These are phyloP conservation scores for Micromonas commoda DNA, from an alignment of 139 green algal genomes.

Conservation along the genomic window DNA sequence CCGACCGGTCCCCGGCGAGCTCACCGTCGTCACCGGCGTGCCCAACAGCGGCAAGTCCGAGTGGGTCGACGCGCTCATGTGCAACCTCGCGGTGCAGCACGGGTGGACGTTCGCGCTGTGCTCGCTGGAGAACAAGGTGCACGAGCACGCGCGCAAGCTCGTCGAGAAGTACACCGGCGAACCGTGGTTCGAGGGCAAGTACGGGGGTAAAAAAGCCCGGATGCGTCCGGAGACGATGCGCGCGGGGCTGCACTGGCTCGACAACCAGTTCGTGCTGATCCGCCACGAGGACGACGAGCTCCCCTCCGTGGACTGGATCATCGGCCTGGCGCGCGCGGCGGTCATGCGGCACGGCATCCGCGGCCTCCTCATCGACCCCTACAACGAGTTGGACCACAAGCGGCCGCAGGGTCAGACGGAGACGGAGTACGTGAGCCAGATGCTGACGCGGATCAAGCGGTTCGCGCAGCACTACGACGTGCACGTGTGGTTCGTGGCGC, in stretches of 20 bases:
- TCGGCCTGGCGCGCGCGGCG: conserved; percentile 65
- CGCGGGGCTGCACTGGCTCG: conserved; percentile 65
- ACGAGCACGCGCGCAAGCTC: conserved; percentile 75
- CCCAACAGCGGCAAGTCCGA: conserved; percentile 95
- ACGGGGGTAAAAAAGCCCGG: neutral
- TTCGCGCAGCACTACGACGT: conserved; percentile 74
- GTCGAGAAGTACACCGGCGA: conserved; percentile 76
- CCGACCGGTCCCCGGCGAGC: conserved; percentile 78
- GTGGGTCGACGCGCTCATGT: conserved; percentile 89
- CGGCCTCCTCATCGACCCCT: conserved; percentile 94
- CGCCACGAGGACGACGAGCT: conserved; percentile 68
- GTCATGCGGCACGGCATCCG: conserved; percentile 82
- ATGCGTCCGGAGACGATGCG: conserved; percentile 58
- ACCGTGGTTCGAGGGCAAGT: conserved; percentile 39
- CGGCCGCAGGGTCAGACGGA: conserved; percentile 50
- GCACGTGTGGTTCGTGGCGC: conserved; percentile 96
- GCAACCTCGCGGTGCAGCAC: conserved; percentile 69
- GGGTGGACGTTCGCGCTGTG: conserved; percentile 86
- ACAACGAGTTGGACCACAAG: conserved; percentile 94
- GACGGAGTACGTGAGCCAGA: conserved; percentile 89
- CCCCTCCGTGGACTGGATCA: conserved; percentile 86
- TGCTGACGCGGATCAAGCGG: conserved; percentile 80
- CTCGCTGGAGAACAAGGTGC: conserved; percentile 49
- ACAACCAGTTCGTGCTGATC: conserved; percentile 75
- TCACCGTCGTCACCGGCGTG: conserved; percentile 90